Evolutionary conservation across 192 early-diverging fungal genomes (phyloP), one percentile per base, ranked within the genome.

Genomic region (Mortierella hygrophila): DNA sequence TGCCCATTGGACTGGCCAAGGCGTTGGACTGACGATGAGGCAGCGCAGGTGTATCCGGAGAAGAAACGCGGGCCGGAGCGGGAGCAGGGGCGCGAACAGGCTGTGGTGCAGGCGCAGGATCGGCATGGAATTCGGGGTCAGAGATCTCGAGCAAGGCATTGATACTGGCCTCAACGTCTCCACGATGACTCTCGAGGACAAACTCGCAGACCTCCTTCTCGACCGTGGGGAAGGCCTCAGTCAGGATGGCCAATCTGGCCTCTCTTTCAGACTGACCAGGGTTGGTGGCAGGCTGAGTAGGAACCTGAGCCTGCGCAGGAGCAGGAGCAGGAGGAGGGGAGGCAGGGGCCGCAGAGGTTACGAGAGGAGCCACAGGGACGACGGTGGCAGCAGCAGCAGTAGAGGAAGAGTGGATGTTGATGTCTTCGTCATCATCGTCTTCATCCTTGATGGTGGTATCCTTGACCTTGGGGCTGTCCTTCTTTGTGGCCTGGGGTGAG

Each of bases 51-150:
- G 44, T 73, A 29, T 47, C 38, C 13, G 29, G 38, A 49, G 29
- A 49, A 16, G 60, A 47, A 10, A 44, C 65, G 20, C 26, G 13
- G 55, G 47, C 72, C 4, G 60, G 68, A 18, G 35, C 77, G 32
- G 87, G 75, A 52, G 75, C 52, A 40, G 60, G 68, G 15, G 72
- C 83, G 69, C 41, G 49, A 1, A 60, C 38, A 35, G 72, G 49
- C 11, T 70, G 49, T 65, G 73, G 26, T 8, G 54, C 38, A 6
- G 47, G 60, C 21, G 72, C 72, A 69, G 65, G 65, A 3, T 85
- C 82, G 37, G 89, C 77, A 73, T 88, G 83, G 70, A 91, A 93
- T n/a, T 88, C 88, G 40, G 92, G 92, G 77, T 93, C 92, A 21
- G 91, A 89, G 57, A 93, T 91, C 52, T 81, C 77, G 20, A 93